phyloP scores from a whole-genome alignment of 2,329 filamentous ascomycete genomes.

The Colletotrichum sojae region DNA sequence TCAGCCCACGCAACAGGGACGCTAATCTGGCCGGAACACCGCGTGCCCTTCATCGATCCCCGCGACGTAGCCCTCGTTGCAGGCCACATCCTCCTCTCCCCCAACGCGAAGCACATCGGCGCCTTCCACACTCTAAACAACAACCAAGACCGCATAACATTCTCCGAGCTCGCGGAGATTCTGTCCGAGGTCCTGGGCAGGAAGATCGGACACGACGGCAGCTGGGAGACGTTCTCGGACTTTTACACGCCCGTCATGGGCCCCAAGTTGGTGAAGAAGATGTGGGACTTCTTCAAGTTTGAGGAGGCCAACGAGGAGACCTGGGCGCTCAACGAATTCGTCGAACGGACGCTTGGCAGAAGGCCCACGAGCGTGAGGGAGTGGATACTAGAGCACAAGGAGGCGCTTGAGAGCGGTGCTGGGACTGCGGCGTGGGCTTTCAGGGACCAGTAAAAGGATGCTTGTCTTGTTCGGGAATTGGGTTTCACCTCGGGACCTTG shows the following conservation, averaged over 20 bases:
- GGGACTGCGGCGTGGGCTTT: neutral
- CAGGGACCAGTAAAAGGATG: neutral
- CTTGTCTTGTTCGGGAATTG: no score
- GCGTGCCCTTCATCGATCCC: slow-evolving; percentile 18
- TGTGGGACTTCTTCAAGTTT: slow-evolving; percentile 19
- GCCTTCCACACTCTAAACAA: slow-evolving; percentile 25
- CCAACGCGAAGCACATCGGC: slow-evolving; percentile 17
- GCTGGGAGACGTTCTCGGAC: neutral
- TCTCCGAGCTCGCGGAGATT: neutral
- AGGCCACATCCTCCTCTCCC: neutral
- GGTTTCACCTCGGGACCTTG: no score
- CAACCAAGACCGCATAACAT: neutral
- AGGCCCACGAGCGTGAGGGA: slow-evolving; percentile 7
- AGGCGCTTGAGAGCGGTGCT: neutral
- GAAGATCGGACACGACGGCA: neutral
- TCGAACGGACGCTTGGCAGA: neutral
- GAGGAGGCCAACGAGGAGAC: slow-evolving; percentile 18
- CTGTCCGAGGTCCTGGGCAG: neutral
- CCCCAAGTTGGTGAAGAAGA: rapidly evolving
- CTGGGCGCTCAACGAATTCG: slow-evolving; percentile 18
- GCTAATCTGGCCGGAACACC: slow-evolving; percentile 23
- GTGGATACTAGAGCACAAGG: slow-evolving; percentile 24
- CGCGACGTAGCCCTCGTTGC: slow-evolving; percentile 10
- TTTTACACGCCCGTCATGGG: slow-evolving; percentile 8
- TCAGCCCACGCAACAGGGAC: slow-evolving; percentile 3